Evolutionary conservation across 2,329 filamentous ascomycete genomes (phyloP), one percentile per base, ranked within the genome.

Genomic region (Penicillium verrucosum): DNA sequence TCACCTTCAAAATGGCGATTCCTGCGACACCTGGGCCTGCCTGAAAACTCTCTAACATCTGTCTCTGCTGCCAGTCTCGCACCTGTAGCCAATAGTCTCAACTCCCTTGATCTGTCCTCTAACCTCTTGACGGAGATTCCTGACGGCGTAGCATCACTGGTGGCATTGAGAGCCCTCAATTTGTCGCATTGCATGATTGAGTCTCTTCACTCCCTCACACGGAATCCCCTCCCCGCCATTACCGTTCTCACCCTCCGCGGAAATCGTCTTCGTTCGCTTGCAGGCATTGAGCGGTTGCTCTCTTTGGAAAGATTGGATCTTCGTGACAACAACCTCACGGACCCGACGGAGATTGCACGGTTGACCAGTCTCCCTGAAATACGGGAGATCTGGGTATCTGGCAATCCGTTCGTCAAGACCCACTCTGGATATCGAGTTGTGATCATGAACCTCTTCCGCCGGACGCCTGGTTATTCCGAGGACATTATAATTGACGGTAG

Each of bases 111-210:
- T 72, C 79, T 99, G 45, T 97, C 94, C 0, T 87, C 86, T 49
- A 99, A 99, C 69, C 85, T 96, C 32, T 96, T 99, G 73, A 87
- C 86, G n/a, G 90, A 97, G 72, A 89, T 97, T 52, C 94, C 94
- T 1, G 94, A 97, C 72, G 94, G 90, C 67, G 78, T 99, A 56
- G 89, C 92, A 12, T 89, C 85, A 10, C 80, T 99, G 56, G 92
- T 91, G 21, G 88, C 91, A 29, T 82, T 99, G n/a, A 87, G 92
- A 62, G 92, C 94, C 25, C 79, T 99, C 52, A 97, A 99, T 68
- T 81, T 99, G 27, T 96, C 93, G 4, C 89, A 96, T 68, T 97
- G 93, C 81, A 97, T 97, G 92, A 97, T 99, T 61, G 90, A 93
- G 65, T 94, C 92, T 16, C 81, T 99, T 54, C 89, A 95, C 67